Evolutionary conservation across 495 filamentous ascomycete species (phyloP), one percentile per base, ranked within the genome.

Genomic region (Delitschia confertaspora): DNA sequence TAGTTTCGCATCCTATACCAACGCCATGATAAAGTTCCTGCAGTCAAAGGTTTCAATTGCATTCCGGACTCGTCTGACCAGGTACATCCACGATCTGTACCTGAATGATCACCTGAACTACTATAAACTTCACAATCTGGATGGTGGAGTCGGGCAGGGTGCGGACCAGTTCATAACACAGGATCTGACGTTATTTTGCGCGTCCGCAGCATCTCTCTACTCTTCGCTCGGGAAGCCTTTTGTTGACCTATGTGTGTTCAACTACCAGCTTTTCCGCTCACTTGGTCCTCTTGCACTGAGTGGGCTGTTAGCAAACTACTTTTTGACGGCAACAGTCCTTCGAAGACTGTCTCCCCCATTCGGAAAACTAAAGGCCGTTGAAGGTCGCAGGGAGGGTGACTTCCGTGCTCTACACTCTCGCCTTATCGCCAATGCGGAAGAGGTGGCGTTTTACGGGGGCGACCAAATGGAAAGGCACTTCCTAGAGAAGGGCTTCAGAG

Each of bases 131-230:
- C 75, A 82, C 30, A 96, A 95, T 58, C 69, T 95, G 30, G 93
- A 99, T 53, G 91, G 93, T 9, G 88, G 88, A 0, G 79, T 96
- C 26, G 89, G 85, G 4, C 85, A 88, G 56, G 83, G 84, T 5
- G 82, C 87, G 14, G 93, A 99, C 62, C 93, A 96, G 58, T 99
- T 88, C 64, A 95, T 99, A 61, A 95, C 89, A 0, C 88, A 95
- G 57, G 93, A 99, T 63, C 74, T 99, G 3, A 94, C 91, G 0
- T 69, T 93, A 8, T 96, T 99, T 69, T 96, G 93, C 56, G 79
- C 80, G 25, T 80, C 87, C 10, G 88, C 93, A 9, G 88, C 93
- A n/a, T 79, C 85, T 20, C 64, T 99, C 1, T 95, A 95, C 64
- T 95, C 89, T 2, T 95, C 88, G 0, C 74, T 99, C 30, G 93